Conservation (phyloP, 768 basidiomycete genomes). For the Galerina marginata region DNA sequence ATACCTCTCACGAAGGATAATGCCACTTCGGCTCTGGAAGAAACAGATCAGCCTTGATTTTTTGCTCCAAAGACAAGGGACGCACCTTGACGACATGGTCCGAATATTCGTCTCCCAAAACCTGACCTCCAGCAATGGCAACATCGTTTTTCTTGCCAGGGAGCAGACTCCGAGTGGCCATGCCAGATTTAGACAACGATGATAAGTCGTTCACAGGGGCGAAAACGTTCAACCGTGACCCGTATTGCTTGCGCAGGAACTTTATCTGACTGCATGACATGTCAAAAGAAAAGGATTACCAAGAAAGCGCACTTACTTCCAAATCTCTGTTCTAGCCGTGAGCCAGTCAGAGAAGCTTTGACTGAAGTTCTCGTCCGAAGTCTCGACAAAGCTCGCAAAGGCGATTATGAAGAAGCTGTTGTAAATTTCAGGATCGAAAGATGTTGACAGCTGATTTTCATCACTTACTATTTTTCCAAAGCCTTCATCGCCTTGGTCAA, state of each 20-base stretch:
- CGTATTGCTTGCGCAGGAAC: conserved; percentile 81
- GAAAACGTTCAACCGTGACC: conserved; percentile 87
- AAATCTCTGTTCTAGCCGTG: conserved; percentile 87
- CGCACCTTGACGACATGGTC: conserved; percentile 88
- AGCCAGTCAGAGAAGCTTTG: conserved; percentile 89
- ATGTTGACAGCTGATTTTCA: background rate
- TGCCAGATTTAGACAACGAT: conserved; percentile 72
- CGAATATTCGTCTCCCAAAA: conserved; percentile 94
- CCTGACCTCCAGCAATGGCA: conserved; percentile 78
- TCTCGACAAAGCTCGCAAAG: conserved; percentile 87
- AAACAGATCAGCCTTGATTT: background rate
- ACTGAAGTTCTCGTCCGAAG: conserved; percentile 55
- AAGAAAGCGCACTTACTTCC: conserved; percentile 66
- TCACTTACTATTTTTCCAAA: conserved; percentile 81
- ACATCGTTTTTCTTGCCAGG: conserved; percentile 77
- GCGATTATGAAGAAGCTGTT: conserved; percentile 86
- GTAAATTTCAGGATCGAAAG: background rate
- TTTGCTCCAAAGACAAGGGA: background rate
- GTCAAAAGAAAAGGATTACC: background rate
- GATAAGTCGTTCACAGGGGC: conserved; percentile 90
- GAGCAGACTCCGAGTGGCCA: conserved; percentile 58
- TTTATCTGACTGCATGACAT: conserved; percentile 67
- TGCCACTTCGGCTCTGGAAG: conserved; percentile 83
- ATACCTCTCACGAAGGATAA: conserved; percentile 89
- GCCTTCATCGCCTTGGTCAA: conserved; percentile 74